These are phyloP conservation scores for Capsella bursapastoris DNA, from an alignment of 345 rosid species.

Conservation along the genomic window DNA sequence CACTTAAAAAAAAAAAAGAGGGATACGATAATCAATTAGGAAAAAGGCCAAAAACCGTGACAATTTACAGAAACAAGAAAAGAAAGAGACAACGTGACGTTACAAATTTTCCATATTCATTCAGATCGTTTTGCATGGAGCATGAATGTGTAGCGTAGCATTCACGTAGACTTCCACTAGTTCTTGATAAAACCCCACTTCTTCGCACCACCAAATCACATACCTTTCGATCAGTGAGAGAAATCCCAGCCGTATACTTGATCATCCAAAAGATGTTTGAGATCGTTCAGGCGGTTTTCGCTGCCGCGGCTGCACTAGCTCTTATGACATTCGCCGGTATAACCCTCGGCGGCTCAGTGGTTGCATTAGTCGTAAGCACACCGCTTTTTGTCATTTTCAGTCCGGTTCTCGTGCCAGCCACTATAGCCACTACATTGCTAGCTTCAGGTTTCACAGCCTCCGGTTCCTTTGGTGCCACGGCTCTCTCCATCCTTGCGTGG, in stretches of 20 bases:
- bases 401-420: slow-evolving; percentile 80
- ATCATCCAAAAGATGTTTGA: slow-evolving; percentile 32
- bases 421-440: slow-evolving; percentile 53
- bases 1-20: not conserved
- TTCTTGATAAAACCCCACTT: slow-evolving; percentile 28
- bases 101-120: slow-evolving; percentile 7
- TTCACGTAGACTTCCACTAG: slow-evolving; percentile 32
- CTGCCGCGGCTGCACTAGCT: slow-evolving; percentile 61
- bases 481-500: slow-evolving; percentile 62
- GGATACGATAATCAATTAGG: not conserved
- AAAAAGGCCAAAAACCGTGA: slow-evolving; percentile 23
- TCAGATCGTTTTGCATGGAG: slow-evolving; percentile 35
- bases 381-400: slow-evolving; percentile 78
- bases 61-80: not conserved
- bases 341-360: slow-evolving; percentile 60
- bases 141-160: slow-evolving; percentile 31
- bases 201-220: slow-evolving; percentile 15
- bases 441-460: slow-evolving; percentile 67
- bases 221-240: not conserved
- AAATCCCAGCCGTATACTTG: slow-evolving; percentile 20
- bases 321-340: slow-evolving; percentile 64
- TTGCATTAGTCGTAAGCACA: slow-evolving; percentile 63
- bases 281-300: slow-evolving; percentile 27
- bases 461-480: slow-evolving; percentile 62
- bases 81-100: slow-evolving; percentile 24